phyloP scores from a whole-genome alignment of 768 basidiomycete genomes.

The Pisolithus marmoratus region DNA sequence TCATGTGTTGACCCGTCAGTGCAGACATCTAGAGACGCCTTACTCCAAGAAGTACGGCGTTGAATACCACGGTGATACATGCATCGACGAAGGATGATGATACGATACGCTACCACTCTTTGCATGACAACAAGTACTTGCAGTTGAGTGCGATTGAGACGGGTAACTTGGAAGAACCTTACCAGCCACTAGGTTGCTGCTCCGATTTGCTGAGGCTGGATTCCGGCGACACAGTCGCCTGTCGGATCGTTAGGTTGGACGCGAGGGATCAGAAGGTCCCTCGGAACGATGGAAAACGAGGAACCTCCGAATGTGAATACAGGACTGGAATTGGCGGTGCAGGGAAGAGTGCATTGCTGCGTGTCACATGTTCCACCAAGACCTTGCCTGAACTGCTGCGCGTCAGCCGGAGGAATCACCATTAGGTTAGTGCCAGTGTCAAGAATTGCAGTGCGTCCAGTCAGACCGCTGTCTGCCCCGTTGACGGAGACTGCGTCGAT shows the following conservation, averaged over 20 bases:
- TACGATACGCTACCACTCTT: conserved; percentile 87
- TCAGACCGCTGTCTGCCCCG: conserved; percentile 45
- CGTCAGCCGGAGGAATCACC: conserved; percentile 42
- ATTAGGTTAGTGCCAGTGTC: conserved; percentile 47
- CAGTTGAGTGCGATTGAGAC: conserved; percentile 37
- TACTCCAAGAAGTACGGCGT: conserved; percentile 97
- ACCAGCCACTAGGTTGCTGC: conserved; percentile 64
- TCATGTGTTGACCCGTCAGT: conserved; percentile 24
- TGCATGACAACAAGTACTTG: conserved; percentile 95
- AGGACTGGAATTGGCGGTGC: conserved; percentile 47
- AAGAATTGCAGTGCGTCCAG: conserved; percentile 64
- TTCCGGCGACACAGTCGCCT: conserved; percentile 68
- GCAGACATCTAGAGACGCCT: conserved; percentile 68
- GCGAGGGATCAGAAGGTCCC: conserved; percentile 58
- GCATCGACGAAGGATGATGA: conserved; percentile 96
- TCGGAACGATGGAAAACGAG: conserved; percentile 57
- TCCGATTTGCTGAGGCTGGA: conserved; percentile 57
- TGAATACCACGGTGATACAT: conserved; percentile 75
- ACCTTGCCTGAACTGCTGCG: conserved; percentile 51
- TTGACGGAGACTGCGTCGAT: conserved; percentile 57
- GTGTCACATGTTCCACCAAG: conserved; percentile 48
- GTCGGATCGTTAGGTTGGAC: conserved; percentile 42
- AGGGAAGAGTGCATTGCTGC: conserved; percentile 58
- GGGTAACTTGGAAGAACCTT: conserved; percentile 18
- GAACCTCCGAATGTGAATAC: conserved; percentile 55